Conservation (phyloP, 768 basidiomycete species). For the Rickenella mellea region DNA sequence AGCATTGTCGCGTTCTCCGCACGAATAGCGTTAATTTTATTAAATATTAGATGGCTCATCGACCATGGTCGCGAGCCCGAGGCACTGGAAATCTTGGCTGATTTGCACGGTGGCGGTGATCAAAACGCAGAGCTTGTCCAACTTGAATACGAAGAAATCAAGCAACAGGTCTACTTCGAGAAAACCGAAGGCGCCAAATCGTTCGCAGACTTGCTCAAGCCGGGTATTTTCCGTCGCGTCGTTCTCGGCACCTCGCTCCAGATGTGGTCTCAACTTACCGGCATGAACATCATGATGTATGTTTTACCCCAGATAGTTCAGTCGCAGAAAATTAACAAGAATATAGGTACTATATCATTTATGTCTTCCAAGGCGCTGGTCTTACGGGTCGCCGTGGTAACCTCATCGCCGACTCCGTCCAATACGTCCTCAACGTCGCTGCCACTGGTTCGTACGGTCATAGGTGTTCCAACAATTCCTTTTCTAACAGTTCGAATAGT, state of each 20-base stretch:
- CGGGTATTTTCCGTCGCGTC: slow-evolving; percentile 61
- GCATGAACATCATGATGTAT: slow-evolving; percentile 80
- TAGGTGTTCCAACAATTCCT: slow-evolving; percentile 34
- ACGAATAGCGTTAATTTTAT: slow-evolving; percentile 11
- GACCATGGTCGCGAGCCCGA: slow-evolving; percentile 53
- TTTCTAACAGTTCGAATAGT: slow-evolving; percentile 38
- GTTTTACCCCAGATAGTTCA: too few species aligned
- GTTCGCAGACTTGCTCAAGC: slow-evolving; percentile 55
- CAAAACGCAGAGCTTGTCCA: slow-evolving; percentile 49
- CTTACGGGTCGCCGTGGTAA: slow-evolving; percentile 66
- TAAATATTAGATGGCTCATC: slow-evolving; percentile 51
- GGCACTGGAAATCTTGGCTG: slow-evolving; percentile 63
- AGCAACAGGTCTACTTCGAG: slow-evolving; percentile 46
- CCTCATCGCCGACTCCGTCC: slow-evolving; percentile 67
- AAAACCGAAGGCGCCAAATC: slow-evolving; percentile 64
- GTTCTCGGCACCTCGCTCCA: slow-evolving; percentile 62
- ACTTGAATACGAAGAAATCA: slow-evolving; percentile 64
- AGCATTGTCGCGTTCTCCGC: neutral
- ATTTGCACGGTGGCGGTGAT: slow-evolving; percentile 62
- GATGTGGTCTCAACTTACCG: slow-evolving; percentile 71
- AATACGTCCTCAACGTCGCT: slow-evolving; percentile 33
- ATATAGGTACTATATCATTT: slow-evolving; percentile 46
- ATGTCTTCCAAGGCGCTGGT: slow-evolving; percentile 72
- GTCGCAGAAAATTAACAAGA: neutral
- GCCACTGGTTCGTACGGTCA: slow-evolving; percentile 35